These are phyloP conservation scores for Selaginella tamariscina DNA, from an alignment of 75 land plant species.

Conservation along the genomic window DNA sequence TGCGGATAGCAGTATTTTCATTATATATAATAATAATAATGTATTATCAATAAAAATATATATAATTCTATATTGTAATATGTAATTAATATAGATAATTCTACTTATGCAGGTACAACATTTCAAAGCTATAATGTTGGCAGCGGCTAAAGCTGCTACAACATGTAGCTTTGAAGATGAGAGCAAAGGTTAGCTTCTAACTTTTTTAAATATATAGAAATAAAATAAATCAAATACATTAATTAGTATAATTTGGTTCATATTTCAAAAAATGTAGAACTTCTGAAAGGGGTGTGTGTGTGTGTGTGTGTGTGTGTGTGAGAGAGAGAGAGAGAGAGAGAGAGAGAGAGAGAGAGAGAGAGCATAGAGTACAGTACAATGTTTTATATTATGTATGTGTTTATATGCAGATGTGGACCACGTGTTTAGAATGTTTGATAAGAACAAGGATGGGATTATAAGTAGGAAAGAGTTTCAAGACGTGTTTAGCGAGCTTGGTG, in stretches of 20 bases:
- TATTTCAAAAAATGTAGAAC: no score
- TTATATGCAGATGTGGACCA: constrained; percentile 28
- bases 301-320: no score
- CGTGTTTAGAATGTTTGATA: constrained; percentile 73
- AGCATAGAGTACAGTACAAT: neutral
- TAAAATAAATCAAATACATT: no score
- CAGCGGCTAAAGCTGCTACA: constrained; percentile 83
- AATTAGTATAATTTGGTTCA: no score
- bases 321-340: no score
- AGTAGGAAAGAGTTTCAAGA: constrained; percentile 88
- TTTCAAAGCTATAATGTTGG: constrained; percentile 84
- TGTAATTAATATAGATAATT: neutral
- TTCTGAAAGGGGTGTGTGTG: no score
- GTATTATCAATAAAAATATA: no score
- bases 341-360: no score
- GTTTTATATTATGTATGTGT: neutral
- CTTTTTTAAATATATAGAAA: no score
- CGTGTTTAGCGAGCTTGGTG: constrained; percentile 88
- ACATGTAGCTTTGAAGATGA: constrained; percentile 46
- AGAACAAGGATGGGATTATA: constrained; percentile 89
- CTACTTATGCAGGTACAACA: constrained; percentile 49
- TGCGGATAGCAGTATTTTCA: no score
- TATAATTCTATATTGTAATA: neutral
- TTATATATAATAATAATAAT: no score
- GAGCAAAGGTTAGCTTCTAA: constrained; percentile 47